Evolutionary conservation across 148 eudicot species (phyloP).

Genomic region (Fagopyrum tataricum): DNA sequence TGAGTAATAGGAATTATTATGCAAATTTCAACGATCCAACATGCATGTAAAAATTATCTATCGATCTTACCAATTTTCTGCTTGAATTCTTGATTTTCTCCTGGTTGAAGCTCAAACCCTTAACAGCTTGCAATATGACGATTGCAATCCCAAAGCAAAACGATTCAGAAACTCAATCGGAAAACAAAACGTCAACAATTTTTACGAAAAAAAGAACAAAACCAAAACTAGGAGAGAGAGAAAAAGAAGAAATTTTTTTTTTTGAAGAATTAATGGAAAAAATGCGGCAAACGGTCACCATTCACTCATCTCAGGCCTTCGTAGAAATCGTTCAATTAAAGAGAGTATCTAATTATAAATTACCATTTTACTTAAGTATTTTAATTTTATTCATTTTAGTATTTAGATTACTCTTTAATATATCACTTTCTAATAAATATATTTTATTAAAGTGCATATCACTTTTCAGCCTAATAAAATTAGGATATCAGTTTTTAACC

Average conservation of each 20-base stretch:
- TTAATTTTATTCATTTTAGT: too few relatives aligned
- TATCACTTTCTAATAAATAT: background rate
- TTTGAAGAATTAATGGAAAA: background rate
- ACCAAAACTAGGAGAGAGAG: background rate
- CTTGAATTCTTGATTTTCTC: background rate
- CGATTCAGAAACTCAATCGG: background rate
- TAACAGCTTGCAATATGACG: background rate
- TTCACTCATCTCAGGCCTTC: background rate
- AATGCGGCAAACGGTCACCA: background rate
- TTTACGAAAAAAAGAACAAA: background rate
- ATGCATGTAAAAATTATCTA: background rate
- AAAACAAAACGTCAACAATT: background rate
- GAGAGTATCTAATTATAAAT: background rate
- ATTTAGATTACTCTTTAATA: too few relatives aligned
- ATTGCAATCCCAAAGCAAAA: conserved; percentile 1
- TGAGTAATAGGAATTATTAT: background rate
- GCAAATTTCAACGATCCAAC: background rate
- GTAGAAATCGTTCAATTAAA: background rate
- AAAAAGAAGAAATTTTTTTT: background rate
- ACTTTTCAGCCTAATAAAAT: too few relatives aligned
- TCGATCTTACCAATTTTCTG: background rate
- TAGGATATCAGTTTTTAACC: too few relatives aligned
- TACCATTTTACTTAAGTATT: too few relatives aligned
- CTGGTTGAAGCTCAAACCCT: background rate
- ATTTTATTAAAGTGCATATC: too few relatives aligned